Percentiles rank a stretch among this genome's conserved stretches.
Evolutionary conservation across 208 protist species (phyloP).

Genomic region (Herpetomonas muscarum): DNA sequence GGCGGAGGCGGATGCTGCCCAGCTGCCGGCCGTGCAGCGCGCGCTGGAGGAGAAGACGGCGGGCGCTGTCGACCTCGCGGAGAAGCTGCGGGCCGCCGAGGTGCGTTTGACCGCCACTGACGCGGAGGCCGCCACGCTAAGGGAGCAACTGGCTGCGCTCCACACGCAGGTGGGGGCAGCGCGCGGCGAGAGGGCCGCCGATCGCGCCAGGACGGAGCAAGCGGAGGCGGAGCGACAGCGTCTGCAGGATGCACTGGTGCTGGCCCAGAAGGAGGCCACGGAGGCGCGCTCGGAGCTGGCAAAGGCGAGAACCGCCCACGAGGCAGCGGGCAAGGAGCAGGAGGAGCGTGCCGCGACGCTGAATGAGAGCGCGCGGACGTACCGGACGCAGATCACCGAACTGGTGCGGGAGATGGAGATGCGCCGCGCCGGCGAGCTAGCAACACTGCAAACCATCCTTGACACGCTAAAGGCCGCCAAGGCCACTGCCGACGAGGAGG

Average conservation of each 20-base stretch:
- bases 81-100: constrained; percentile 12
- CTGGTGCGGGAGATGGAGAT: constrained; percentile 14
- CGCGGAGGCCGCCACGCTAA: neutral
- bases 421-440: constrained; percentile 15
- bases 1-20: constrained; percentile 10
- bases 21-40: constrained; percentile 1
- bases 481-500: neutral
- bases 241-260: constrained; percentile 6
- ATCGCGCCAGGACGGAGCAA: neutral
- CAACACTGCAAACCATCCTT: constrained; percentile 20
- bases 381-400: constrained; percentile 11
- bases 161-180: constrained; percentile 4
- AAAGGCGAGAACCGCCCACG: constrained; percentile 1
- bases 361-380: constrained; percentile 5
- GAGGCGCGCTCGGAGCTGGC: neutral
- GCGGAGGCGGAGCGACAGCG: constrained; percentile 4
- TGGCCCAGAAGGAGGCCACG: neutral
- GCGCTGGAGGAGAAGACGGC: constrained; percentile 1
- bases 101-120: constrained; percentile 9
- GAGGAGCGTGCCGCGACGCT: constrained; percentile 23
- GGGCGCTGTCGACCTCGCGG: constrained; percentile 6
- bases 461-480: constrained; percentile 13
- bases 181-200: neutral
- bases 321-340: constrained; percentile 17
- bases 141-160: constrained; percentile 7